Evolutionary conservation across 1,139 yeast species (phyloP).

Genomic region (Lodderomyces orthopsilosis): DNA sequence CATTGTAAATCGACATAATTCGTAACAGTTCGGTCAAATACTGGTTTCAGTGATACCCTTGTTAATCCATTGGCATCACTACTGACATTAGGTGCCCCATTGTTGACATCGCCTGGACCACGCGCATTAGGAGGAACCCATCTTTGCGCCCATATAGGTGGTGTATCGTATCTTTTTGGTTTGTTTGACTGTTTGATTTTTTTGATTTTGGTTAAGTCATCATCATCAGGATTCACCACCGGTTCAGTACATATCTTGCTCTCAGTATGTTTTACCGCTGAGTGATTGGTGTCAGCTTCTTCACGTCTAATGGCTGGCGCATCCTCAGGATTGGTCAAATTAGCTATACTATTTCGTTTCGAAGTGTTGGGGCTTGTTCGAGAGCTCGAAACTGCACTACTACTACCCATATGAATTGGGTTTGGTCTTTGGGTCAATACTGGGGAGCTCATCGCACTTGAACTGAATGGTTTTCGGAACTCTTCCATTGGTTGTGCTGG

Average conservation of each 20-base stretch:
- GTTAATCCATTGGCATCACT: constrained; percentile 4
- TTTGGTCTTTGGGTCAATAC: constrained; percentile 6
- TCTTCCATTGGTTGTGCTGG: constrained; percentile 2
- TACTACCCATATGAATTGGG: constrained; percentile 2
- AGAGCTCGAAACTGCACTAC: constrained; percentile 8
- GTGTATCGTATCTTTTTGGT: constrained; percentile 62
- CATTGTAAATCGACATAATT: constrained; percentile 48
- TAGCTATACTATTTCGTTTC: constrained; percentile 43
- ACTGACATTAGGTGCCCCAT: constrained; percentile 2
- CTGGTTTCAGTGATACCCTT: constrained; percentile 27
- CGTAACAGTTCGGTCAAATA: constrained; percentile 35
- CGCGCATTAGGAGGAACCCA: constrained; percentile 50
- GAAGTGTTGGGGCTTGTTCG: constrained; percentile 10
- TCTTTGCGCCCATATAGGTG: constrained; percentile 84
- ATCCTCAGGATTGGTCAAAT: constrained; percentile 24
- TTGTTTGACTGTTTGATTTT: constrained; percentile 30
- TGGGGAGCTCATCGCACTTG: constrained; percentile 9
- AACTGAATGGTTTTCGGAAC: constrained; percentile 11
- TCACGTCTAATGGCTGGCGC: background rate
- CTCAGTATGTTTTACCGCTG: background rate
- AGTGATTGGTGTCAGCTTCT: background rate
- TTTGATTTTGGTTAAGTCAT: constrained; percentile 22
- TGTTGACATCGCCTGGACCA: constrained; percentile 3
- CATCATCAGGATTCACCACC: constrained; percentile 12
- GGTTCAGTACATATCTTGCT: background rate